These are phyloP conservation scores for Cutaneotrichosporon mucoides DNA, from an alignment of 1,284 basidiomycete species.

Conservation along the genomic window DNA sequence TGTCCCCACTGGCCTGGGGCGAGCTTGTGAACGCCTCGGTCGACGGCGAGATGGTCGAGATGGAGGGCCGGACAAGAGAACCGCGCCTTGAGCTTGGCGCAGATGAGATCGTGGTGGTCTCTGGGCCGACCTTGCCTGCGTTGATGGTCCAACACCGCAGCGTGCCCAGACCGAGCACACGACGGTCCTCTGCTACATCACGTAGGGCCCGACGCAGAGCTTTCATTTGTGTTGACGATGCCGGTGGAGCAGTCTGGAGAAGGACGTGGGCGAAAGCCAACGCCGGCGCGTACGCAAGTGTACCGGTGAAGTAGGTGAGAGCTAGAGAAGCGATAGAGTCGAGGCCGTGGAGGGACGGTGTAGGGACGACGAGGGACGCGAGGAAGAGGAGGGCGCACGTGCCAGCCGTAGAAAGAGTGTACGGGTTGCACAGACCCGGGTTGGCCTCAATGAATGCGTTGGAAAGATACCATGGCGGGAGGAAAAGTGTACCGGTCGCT, in stretches of 20 bases:
- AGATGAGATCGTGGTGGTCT: slow-evolving; percentile 68
- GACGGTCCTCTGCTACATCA: slow-evolving; percentile 57
- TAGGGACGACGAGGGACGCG: slow-evolving; percentile 48
- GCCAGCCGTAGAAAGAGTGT: slow-evolving; percentile 48
- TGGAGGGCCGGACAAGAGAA: slow-evolving; percentile 58
- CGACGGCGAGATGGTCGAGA: slow-evolving; percentile 53
- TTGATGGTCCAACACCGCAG: slow-evolving; percentile 39
- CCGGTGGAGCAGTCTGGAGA: slow-evolving; percentile 73
- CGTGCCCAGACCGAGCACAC: slow-evolving; percentile 38
- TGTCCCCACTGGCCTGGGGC: neutral
- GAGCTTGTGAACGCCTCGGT: slow-evolving; percentile 9
- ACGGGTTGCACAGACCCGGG: slow-evolving; percentile 50
- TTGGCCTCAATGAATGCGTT: slow-evolving; percentile 20
- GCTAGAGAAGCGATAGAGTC: slow-evolving; percentile 71
- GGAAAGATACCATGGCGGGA: slow-evolving; percentile 26
- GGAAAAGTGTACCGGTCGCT: slow-evolving; percentile 28
- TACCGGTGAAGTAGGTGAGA: slow-evolving; percentile 70
- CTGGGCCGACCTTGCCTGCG: slow-evolving; percentile 23
- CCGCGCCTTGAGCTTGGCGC: neutral
- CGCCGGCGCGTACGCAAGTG: slow-evolving; percentile 73
- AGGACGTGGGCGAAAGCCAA: slow-evolving; percentile 74
- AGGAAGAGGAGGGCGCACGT: slow-evolving; percentile 48
- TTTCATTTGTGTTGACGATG: slow-evolving; percentile 65
- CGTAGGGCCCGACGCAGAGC: slow-evolving; percentile 70
- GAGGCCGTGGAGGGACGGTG: slow-evolving; percentile 57